phyloP scores from a whole-genome alignment of 202 grass and related monocot species.

The Schoenoplectus triqueter region DNA sequence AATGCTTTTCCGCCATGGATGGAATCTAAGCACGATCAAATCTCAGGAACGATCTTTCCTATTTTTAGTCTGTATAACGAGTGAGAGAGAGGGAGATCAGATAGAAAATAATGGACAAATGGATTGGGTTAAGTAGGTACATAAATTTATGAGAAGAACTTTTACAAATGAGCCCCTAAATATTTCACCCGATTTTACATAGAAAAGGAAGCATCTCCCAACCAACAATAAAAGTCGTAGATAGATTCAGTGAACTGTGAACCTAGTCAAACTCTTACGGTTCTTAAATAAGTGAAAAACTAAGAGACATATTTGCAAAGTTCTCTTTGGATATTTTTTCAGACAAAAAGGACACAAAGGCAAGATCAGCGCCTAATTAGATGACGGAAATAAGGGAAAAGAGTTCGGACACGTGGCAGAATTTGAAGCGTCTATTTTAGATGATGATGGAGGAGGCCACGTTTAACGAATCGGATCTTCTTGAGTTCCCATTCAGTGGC shows the following conservation, averaged over 20 bases:
- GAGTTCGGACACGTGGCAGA: neutral
- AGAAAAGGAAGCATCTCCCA: neutral
- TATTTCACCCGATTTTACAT: neutral
- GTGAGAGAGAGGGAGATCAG: neutral
- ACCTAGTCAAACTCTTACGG: neutral
- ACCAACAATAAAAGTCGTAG: neutral
- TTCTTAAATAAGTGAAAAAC: neutral
- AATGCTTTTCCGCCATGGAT: slow-evolving; percentile 83
- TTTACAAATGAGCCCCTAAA: slow-evolving; percentile 26
- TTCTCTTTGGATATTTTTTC: neutral
- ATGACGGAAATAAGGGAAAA: neutral
- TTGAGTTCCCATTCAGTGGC: slow-evolving; percentile 20
- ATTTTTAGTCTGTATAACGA: slow-evolving; percentile 20
- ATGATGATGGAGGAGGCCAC: slow-evolving; percentile 31
- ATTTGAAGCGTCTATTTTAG: neutral
- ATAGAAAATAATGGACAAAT: slow-evolving; percentile 15
- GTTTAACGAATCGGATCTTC: slow-evolving; percentile 38
- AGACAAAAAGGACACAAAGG: neutral
- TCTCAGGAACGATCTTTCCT: slow-evolving; percentile 1
- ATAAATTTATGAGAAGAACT: neutral
- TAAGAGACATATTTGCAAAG: neutral
- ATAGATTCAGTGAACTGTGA: slow-evolving; percentile 10
- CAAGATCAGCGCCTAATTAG: neutral
- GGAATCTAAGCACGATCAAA: slow-evolving; percentile 30
- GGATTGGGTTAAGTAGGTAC: slow-evolving; percentile 9